Evolutionary conservation across 305 asterid genomes (phyloP), one percentile per base, ranked within the genome.

Genomic region (Fraxinus ornus): DNA sequence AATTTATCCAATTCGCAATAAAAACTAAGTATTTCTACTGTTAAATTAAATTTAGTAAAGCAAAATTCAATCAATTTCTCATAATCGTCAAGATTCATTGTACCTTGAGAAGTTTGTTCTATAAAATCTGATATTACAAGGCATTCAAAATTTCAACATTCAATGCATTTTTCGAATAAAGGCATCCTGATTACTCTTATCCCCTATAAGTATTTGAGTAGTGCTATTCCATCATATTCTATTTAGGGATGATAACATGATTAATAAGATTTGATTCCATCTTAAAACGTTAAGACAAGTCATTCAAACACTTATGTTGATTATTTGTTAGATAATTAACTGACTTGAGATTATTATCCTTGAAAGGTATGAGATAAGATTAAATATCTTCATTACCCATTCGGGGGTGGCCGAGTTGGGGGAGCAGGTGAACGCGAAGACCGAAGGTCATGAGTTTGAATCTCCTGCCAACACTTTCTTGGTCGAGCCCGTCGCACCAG

Each of bases 151-250:
- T 47, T 13, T 47, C 19, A 13, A 47, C 19, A 10, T 47, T 47
- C 6, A 13, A 47, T 47, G 19, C 1, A 47, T 47, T 13, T 47
- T 47, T 15, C 7, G 6, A 47, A 47, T 47, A 15, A 47, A 47
- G 57, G 57, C 5, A 47, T 47, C 57, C 19, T 15, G 5, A 15
- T 41, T 41, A 47, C 19, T 47, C 19, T 13, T 47, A 12, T 47
- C 57, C 15, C 4, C 57, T 47, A 47, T 12, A 47, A 3, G 19
- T 47, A 47, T 47, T 47, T 12, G 57, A 47, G n/a, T 47, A 13
- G 5, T 47, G 15, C n/a, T 12, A 13, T 47, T 47, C 49, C 49
- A 41, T 2, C n/a, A 47, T 78, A 87, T 85, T 80, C 79, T 81
- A 60, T 70, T 70, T 41, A 41, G 49, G 49, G 3, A 41, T 9